Evolutionary conservation across 192 early-diverging fungal genomes (phyloP), one percentile per base, ranked within the genome.

Genomic region (Coemansia sp.): DNA sequence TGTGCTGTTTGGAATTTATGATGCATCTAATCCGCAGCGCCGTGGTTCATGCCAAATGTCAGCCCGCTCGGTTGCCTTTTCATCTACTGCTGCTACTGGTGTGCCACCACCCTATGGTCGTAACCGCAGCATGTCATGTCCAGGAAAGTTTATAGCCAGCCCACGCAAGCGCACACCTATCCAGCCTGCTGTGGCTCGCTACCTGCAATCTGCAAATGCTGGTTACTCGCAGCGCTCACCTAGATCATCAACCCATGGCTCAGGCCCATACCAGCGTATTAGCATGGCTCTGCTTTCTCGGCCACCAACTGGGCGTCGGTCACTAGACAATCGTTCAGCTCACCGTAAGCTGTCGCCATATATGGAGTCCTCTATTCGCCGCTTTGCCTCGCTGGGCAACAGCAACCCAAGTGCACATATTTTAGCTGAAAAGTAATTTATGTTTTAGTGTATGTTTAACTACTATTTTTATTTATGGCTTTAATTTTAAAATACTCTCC

Each of bases 251-350:
- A 45, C 15, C 14, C 12, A 24, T 15, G 35, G 55, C 41, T 21
- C 56, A 19, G 32, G 32, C 41, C 24, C 59, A 45, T 73, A 73
- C 49, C 70, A 73, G 50, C 64, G 70, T 15, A 73, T 73, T 21
- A 73, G 70, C 38, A 57, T 73, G 55, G 70, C 70, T 1, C 32
- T 66, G 21, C 60, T 73, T 15, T 51, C 67, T 12, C 21, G 70
- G 17, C 64, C 47, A 49, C 70, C 15, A 25, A 56, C 37, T 58
- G 60, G 65, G 0, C 52, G 70, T 5, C 53, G 60, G 2, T 72
- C 70, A 0, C 35, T 72, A 8, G 70, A 65, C 17, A 66, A 38
- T 11, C 70, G 60, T 5, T 6, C 37, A 10, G 37, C 39, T 5
- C 67, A 52, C 23, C 29, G 59, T 9, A 69, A 56, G 25, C 45